phyloP scores from a whole-genome alignment of 2,329 filamentous ascomycete species.

The Fusarium tupiense region DNA sequence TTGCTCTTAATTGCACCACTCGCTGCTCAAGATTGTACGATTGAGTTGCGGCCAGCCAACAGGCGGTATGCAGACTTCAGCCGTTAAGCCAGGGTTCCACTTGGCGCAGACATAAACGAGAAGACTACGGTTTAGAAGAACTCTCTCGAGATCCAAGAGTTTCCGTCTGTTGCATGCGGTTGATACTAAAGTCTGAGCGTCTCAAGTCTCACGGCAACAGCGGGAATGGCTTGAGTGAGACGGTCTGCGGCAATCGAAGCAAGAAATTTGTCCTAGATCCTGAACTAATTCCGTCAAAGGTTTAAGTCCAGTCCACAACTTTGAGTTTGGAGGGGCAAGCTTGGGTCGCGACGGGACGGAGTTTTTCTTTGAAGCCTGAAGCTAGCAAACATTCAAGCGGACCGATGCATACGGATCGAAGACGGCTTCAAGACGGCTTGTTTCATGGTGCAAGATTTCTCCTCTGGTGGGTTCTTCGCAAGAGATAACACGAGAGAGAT shows the following conservation, averaged over 20 bases:
- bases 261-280: background rate
- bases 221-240: constrained; percentile 35
- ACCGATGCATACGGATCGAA: constrained; percentile 20
- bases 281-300: constrained; percentile 31
- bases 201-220: constrained; percentile 5
- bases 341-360: constrained; percentile 13
- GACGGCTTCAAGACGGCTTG: constrained; percentile 18
- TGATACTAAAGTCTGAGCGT: background rate
- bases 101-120: constrained; percentile 11
- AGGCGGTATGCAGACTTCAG: constrained; percentile 35
- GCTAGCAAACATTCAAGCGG: constrained; percentile 25
- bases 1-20: constrained; percentile 7
- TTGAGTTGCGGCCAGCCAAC: constrained; percentile 22
- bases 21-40: constrained; percentile 11
- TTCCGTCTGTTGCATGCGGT: constrained; percentile 2
- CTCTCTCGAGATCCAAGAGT: background rate
- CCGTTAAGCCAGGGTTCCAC: constrained; percentile 21
- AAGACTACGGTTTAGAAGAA: background rate
- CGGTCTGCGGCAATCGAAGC: background rate
- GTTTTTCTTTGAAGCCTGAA: constrained; percentile 27
- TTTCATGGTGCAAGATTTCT: constrained; percentile 15
- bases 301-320: background rate
- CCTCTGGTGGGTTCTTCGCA: background rate
- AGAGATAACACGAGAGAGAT: background rate
- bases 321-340: constrained; percentile 1